phyloP scores from a whole-genome alignment of 495 filamentous ascomycete genomes.

The Tuber aestivum region DNA sequence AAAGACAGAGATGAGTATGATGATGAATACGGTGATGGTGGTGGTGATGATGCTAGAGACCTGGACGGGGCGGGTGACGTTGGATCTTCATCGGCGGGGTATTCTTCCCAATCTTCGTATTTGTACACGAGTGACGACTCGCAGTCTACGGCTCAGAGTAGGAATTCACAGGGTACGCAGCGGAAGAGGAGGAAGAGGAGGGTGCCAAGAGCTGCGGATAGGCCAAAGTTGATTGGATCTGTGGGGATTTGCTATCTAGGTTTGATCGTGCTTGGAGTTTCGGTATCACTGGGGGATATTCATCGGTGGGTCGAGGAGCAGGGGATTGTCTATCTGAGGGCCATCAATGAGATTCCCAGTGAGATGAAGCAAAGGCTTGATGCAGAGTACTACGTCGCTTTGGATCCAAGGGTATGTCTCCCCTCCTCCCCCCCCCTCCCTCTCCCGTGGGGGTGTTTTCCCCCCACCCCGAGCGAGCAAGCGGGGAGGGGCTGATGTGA shows the following conservation, averaged over 20 bases:
- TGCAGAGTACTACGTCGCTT: constrained; percentile 51
- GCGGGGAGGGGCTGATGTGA: constrained; percentile 14
- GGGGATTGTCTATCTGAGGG: constrained; percentile 44
- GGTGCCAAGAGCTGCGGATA: constrained; percentile 37
- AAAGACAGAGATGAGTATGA: background rate
- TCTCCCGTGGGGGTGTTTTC: background rate
- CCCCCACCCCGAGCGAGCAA: background rate
- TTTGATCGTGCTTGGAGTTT: constrained; percentile 57
- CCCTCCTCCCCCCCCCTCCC: constrained; percentile 9
- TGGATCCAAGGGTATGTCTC: constrained; percentile 54
- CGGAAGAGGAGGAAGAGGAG: constrained; percentile 24
- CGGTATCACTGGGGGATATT: constrained; percentile 59
- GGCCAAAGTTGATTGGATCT: constrained; percentile 58
- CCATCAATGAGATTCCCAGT: constrained; percentile 53
- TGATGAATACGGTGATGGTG: constrained; percentile 9
- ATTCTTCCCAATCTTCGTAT: constrained; percentile 31
- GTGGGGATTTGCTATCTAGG: constrained; percentile 64
- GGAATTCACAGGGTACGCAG: constrained; percentile 4
- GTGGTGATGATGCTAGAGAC: constrained; percentile 3
- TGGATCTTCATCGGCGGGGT: constrained; percentile 27
- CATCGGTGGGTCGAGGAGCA: constrained; percentile 48
- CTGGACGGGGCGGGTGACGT: constrained; percentile 14
- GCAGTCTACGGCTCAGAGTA: constrained; percentile 23
- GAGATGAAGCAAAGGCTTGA: constrained; percentile 62
- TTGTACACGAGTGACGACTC: constrained; percentile 37